Conservation (phyloP, 2,329 filamentous ascomycete genomes). For the Curvularia lunata region DNA sequence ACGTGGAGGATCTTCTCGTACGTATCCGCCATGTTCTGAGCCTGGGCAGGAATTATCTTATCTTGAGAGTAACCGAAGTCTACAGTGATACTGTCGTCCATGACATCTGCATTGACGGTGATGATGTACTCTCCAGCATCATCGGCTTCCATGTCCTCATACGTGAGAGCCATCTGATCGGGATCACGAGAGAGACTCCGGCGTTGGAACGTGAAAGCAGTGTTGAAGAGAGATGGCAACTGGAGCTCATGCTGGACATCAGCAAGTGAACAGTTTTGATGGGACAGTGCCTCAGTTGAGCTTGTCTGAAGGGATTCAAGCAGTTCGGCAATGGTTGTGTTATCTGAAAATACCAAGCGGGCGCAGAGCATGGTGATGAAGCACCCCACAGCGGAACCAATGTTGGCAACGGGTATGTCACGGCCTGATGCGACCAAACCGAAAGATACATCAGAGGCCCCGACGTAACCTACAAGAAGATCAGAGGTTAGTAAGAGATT, state of each 20-base stretch:
- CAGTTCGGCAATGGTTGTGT: slow-evolving; percentile 48
- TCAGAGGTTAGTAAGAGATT: background rate
- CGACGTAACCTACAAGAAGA: slow-evolving; percentile 49
- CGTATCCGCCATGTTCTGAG: slow-evolving; percentile 39
- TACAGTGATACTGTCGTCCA: slow-evolving; percentile 36
- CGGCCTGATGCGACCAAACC: slow-evolving; percentile 62
- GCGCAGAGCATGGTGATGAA: slow-evolving; percentile 65
- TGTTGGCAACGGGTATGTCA: slow-evolving; percentile 57
- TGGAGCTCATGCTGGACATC: slow-evolving; percentile 48
- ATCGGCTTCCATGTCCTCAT: slow-evolving; percentile 44
- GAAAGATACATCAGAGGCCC: slow-evolving; percentile 58
- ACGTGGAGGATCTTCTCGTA: slow-evolving; percentile 36
- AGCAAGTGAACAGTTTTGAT: slow-evolving; percentile 58
- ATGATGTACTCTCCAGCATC: slow-evolving; percentile 48
- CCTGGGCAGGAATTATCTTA: slow-evolving; percentile 35
- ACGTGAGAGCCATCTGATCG: slow-evolving; percentile 35
- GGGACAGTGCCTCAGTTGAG: slow-evolving; percentile 55
- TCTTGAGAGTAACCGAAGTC: slow-evolving; percentile 45
- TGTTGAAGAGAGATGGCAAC: slow-evolving; percentile 46
- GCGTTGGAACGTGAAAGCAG: slow-evolving; percentile 47
- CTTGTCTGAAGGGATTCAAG: slow-evolving; percentile 56
- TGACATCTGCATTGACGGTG: slow-evolving; percentile 44
- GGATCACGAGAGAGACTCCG: slow-evolving; percentile 33
- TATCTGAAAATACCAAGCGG: slow-evolving; percentile 50
- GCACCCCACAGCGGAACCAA: slow-evolving; percentile 58